Evolutionary conservation across 2,329 filamentous ascomycete genomes (phyloP).

Genomic region (Onygenales sp.): DNA sequence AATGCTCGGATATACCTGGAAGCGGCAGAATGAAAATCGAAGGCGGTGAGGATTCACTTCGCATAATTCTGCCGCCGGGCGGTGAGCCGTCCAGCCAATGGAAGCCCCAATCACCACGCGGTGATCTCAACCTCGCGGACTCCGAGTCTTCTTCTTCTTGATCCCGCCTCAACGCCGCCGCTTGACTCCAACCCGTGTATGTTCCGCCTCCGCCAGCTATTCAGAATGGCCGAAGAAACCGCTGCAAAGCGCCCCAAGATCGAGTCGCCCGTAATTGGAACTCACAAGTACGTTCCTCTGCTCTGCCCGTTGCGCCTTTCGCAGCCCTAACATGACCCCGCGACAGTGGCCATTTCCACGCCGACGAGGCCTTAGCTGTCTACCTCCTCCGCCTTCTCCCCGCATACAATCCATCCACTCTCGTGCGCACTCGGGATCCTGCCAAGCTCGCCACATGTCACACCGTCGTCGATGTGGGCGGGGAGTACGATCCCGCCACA

Average conservation of each 20-base stretch:
- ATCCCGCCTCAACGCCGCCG: no score
- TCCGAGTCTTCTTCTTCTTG: no score
- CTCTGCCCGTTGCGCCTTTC: background rate
- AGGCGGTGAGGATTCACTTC: no score
- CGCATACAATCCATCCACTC: slow-evolving; percentile 60
- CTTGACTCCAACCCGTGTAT: slow-evolving; percentile 9
- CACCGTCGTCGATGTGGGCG: slow-evolving; percentile 96
- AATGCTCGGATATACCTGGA: no score
- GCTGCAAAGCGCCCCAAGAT: slow-evolving; percentile 79
- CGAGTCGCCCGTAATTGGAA: slow-evolving; percentile 65
- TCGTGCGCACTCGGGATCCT: slow-evolving; percentile 83
- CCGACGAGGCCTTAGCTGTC: slow-evolving; percentile 93
- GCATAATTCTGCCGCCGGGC: no score
- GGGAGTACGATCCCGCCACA: slow-evolving; percentile 68
- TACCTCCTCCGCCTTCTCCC: slow-evolving; percentile 90
- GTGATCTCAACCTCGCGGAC: no score
- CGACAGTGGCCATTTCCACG: slow-evolving; percentile 82
- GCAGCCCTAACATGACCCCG: slow-evolving; percentile 1
- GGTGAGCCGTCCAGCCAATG: no score
- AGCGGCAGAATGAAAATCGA: no score
- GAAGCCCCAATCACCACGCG: no score
- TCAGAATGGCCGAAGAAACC: slow-evolving; percentile 56
- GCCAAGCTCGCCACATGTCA: slow-evolving; percentile 70
- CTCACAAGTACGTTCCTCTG: slow-evolving; percentile 57
- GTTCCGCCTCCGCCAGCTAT: slow-evolving; percentile 29